Evolutionary conservation across 768 basidiomycete genomes (phyloP).

Genomic region (Mycena rosella): DNA sequence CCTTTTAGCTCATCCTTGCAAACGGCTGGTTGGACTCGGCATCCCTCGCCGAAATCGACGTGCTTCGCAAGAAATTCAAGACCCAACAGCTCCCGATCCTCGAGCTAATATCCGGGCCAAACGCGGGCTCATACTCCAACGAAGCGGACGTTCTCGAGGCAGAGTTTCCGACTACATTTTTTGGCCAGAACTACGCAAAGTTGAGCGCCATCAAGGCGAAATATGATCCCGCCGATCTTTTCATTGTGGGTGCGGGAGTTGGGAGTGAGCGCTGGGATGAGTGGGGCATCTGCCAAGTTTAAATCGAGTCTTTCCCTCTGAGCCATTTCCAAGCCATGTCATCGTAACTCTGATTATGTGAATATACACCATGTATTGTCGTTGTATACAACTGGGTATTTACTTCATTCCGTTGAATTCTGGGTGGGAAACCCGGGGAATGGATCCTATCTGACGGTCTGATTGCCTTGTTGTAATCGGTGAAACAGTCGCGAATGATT

Average conservation of each 20-base stretch:
- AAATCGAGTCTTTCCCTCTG: too few relatives aligned
- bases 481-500: too few relatives aligned
- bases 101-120: conserved; percentile 41
- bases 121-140: conserved; percentile 49
- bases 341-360: too few relatives aligned
- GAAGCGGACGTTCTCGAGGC: conserved; percentile 50
- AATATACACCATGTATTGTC: too few relatives aligned
- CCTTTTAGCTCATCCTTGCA: conserved; percentile 34
- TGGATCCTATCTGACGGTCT: too few relatives aligned
- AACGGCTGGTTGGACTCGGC: conserved; percentile 34
- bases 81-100: conserved; percentile 43
- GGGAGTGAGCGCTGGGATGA: conserved; percentile 49
- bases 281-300: conserved; percentile 42
- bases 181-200: conserved; percentile 47
- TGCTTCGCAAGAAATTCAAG: conserved; percentile 39
- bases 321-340: too few relatives aligned
- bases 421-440: too few relatives aligned
- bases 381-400: too few relatives aligned
- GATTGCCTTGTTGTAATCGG: too few relatives aligned
- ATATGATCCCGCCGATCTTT: conserved; percentile 51
- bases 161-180: conserved; percentile 48
- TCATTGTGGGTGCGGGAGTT: conserved; percentile 46
- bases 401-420: too few relatives aligned
- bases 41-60: conserved; percentile 33
- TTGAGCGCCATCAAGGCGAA: conserved; percentile 46